Evolutionary conservation across 495 filamentous ascomycete genomes (phyloP), one percentile per base, ranked within the genome.

Genomic region (Penicillium crystallinum): DNA sequence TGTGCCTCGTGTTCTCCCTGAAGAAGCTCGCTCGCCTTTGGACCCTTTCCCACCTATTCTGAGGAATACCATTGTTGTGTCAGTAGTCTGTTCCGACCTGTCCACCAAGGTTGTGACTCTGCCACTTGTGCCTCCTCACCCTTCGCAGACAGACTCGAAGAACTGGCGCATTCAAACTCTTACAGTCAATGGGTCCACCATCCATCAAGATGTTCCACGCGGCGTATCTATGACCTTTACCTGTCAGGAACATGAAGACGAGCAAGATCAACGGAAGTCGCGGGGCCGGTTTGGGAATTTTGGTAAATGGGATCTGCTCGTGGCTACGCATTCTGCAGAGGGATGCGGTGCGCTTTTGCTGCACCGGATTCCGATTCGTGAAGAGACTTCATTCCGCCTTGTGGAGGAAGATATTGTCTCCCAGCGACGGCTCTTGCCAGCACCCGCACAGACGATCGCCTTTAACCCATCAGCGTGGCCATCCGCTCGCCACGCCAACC

Each of bases 111-210:
- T 96, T 29, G 68, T 93, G 11, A 85, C 82, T 4, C 61, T 96
- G 6, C 90, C 90, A 1, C 71, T 93, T 30, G 74, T 74, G 8
- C 89, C 89, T 10, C 88, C 89, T 5, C 87, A 89, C 36, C 77
- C 83, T 27, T 51, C 57, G 6, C 66, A 68, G 31, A 76, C 68
- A 37, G 61, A 72, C 29, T 44, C 59, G 5, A 53, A 58, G 27
- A 63, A 65, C n/a, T 86, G 81, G 80, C 77, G 80, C 5, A 81
- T 89, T 53, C 78, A 81, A 0, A 74, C 82, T 19, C 65, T 83
- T 2, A 65, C 75, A 3, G 71, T 91, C 42, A 66, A 61, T 25
- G 70, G 73, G 8, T 67, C 67, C 0, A 61, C 68, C 7, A 81
- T 80, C 2, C 82, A 86, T 55, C 77, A 78, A 44, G 78, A 79